phyloP scores from a whole-genome alignment of 1,139 yeast genomes.

The Suhomyces maxii region DNA sequence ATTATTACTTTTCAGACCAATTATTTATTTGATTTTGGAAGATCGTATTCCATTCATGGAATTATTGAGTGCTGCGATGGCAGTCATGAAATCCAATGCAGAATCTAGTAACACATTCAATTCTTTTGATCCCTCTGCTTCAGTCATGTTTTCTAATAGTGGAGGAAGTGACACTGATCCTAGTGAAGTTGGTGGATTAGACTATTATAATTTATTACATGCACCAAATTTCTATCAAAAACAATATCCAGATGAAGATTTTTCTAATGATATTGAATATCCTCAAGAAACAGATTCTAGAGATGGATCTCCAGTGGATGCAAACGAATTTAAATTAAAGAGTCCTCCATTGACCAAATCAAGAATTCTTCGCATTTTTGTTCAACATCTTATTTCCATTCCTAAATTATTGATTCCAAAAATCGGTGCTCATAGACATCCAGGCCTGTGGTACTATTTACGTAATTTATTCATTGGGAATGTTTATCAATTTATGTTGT shows the following conservation, averaged over 20 bases:
- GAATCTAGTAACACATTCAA: constrained; percentile 4
- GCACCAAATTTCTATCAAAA: constrained; percentile 31
- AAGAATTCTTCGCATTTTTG: constrained; percentile 15
- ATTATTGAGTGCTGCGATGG: constrained; percentile 16
- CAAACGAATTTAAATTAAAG: constrained; percentile 17
- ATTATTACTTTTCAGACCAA: constrained; percentile 35
- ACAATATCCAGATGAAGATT: constrained; percentile 35
- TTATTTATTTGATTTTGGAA: constrained; percentile 35
- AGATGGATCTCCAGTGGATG: constrained; percentile 13
- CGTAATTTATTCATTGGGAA: constrained; percentile 44
- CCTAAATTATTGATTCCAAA: constrained; percentile 41
- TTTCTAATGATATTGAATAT: constrained; percentile 27
- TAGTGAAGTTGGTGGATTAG: constrained; percentile 18
- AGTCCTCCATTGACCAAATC: constrained; percentile 14
- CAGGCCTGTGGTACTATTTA: constrained; percentile 45
- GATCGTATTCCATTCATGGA: constrained; percentile 27
- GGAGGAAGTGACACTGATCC: constrained; percentile 9
- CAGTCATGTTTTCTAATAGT: constrained; percentile 7
- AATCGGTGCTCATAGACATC: constrained; percentile 41
- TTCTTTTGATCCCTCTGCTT: constrained; percentile 10
- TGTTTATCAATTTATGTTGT: constrained; percentile 39
- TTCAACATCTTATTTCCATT: constrained; percentile 26
- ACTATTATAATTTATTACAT: constrained; percentile 28
- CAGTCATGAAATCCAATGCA: constrained; percentile 15
- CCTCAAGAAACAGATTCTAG: constrained; percentile 9